Evolutionary conservation across 768 basidiomycete species (phyloP), one percentile per base, ranked within the genome.

Genomic region (Leucocoprinus leucothites): DNA sequence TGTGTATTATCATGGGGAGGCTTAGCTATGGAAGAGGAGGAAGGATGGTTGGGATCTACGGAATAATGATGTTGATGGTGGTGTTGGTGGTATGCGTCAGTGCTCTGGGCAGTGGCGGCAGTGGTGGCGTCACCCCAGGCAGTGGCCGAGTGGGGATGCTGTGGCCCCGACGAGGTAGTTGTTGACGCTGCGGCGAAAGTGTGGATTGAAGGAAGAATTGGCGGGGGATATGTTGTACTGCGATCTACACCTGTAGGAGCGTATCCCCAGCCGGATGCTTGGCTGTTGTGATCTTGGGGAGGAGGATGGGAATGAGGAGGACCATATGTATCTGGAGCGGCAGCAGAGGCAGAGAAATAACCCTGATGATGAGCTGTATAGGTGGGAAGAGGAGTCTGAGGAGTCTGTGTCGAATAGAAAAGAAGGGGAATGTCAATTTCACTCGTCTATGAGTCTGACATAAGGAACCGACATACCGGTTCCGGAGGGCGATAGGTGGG

Each of bases 151-250:
- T n/a, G n/a, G n/a, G n/a, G n/a, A n/a, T n/a, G n/a, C n/a, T n/a
- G n/a, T n/a, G n/a, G n/a, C n/a, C n/a, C 13, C 5, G 31, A 34
- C 31, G 31, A 6, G 31, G 31, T 5, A 6, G 5, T 34, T 34
- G 31, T 13, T 34, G 31, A 6, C 31, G 62, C 60, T 18, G 71
- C 48, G 46, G 67, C 70, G 56, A 81, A 78, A 35, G 80, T 73
- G 45, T 79, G 78, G 55, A 82, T 79, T 21, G 82, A 80, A 3
- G 81, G 80, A 34, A 85, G 70, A 45, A 77, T 73, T 1, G 80
- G 77, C 49, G 79, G 76, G 40, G 78, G 73, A 60, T 71, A 80
- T 24, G 65, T 71, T n/a, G 71, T 72, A 67, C 66, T 82, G 61
- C 72, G 82, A 64, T 76, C 75, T 53, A 74, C 59, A 57, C 67